Evolutionary conservation across 2,329 filamentous ascomycete genomes (phyloP), one percentile per base, ranked within the genome.

Genomic region (Talaromyces sp.): DNA sequence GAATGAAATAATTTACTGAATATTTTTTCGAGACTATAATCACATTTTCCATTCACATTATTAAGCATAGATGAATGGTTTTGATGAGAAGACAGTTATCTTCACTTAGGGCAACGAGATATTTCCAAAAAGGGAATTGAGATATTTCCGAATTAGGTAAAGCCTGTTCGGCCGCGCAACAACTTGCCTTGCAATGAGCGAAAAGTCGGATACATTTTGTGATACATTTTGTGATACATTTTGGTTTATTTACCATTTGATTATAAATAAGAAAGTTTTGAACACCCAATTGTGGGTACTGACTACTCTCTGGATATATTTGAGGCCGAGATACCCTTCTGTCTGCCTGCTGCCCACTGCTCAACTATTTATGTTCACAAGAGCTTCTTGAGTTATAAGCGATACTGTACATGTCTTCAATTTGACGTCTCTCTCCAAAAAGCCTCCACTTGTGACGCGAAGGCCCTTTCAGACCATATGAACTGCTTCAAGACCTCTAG

Each of bases 401-500:
- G 11, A 50, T 50, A 27, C 14, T 50, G 27, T 50, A 50, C 22
- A 50, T 16, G 24, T 22, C 13, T 24, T 56, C 39, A 57, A 5
- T 5, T 11, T 39, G n/a, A 60, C 19, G 31, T 62, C 54, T 68
- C 67, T 43, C 74, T 69, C 75, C 74, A 79, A 54, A 81, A 74
- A 2, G 49, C 66, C 52, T 72, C 73, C 0, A 75, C 72, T 1
- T 73, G 71, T 3, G 65, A 43, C 50, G 62, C 13, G 59, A 80
- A 80, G 35, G 76, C 77, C 3, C 69, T 72, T 1, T 79, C 74
- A 10, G 79, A 81, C 79, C 79, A 81, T 41, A 78, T 75, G 56
- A 80, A 81, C 33, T 70, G 70, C 57, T 71, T 72, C 47, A 81
- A 61, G 24, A 76, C 70, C 16, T 54, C 50, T 33, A 74, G 68